Evolutionary conservation across 176 grass and related monocot species (phyloP).

Genomic region (Tillandsia fasciculata): DNA sequence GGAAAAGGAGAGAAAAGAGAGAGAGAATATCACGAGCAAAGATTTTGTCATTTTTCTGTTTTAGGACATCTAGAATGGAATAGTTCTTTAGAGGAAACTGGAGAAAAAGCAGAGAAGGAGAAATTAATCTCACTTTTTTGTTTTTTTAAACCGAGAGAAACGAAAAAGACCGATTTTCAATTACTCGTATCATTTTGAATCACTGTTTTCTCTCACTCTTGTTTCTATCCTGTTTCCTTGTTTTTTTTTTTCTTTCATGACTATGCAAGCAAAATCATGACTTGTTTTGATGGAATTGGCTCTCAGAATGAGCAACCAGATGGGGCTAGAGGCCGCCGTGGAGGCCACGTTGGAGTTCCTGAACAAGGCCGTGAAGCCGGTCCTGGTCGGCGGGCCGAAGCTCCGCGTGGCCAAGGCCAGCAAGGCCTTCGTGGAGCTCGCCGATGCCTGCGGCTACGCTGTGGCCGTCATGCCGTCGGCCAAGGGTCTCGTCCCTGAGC

Average conservation of each 20-base stretch:
- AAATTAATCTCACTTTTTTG: too few relatives aligned
- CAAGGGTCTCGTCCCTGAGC: slow-evolving; percentile 78
- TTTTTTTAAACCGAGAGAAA: too few relatives aligned
- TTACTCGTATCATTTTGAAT: too few relatives aligned
- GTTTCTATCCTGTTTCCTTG: background rate
- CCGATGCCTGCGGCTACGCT: slow-evolving; percentile 53
- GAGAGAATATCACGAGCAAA: too few relatives aligned
- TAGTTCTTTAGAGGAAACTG: too few relatives aligned
- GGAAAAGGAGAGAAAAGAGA: too few relatives aligned
- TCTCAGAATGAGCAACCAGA: slow-evolving; percentile 60
- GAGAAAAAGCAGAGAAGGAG: too few relatives aligned
- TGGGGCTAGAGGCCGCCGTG: slow-evolving; percentile 60
- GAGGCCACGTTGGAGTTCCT: slow-evolving; percentile 53
- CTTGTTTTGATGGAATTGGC: background rate
- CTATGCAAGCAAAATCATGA: background rate
- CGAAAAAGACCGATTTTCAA: too few relatives aligned
- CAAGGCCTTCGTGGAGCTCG: slow-evolving; percentile 48
- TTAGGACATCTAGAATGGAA: too few relatives aligned
- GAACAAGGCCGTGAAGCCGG: slow-evolving; percentile 82
- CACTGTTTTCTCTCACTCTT: background rate
- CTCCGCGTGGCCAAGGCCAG: slow-evolving; percentile 55
- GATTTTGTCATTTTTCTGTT: background rate
- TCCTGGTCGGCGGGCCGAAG: slow-evolving; percentile 58
- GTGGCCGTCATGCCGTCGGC: slow-evolving; percentile 72
- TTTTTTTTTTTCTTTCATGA: background rate